Evolutionary conservation across 345 rosid species (phyloP).

Genomic region (Eucalyptus marginata): DNA sequence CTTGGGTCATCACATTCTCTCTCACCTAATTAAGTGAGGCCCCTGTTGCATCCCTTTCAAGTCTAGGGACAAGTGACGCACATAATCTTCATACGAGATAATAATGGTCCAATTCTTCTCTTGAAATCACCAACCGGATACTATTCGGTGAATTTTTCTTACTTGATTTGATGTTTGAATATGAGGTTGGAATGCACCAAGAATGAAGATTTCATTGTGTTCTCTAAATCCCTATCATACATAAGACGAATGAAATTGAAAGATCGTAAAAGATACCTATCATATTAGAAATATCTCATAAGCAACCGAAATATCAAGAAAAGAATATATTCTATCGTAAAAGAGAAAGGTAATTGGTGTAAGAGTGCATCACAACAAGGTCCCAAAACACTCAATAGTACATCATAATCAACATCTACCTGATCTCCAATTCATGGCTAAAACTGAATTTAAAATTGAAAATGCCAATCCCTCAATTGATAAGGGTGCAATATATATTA

Average conservation of each 20-base stretch:
- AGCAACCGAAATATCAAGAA: neutral
- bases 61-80: neutral
- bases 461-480: neutral
- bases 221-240: neutral
- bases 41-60: neutral
- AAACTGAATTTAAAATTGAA: neutral
- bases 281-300: neutral
- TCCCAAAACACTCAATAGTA: neutral
- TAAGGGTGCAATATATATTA: neutral
- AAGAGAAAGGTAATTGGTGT: neutral
- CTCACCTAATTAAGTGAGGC: neutral
- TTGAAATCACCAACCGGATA: neutral
- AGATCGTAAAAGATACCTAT: neutral
- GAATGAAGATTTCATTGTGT: neutral
- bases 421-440: neutral
- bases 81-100: neutral
- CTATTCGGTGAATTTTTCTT: neutral
- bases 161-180: neutral
- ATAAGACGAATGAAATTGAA: neutral
- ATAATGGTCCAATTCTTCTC: neutral
- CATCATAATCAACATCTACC: too few relatives aligned
- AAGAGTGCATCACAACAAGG: neutral
- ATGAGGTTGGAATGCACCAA: neutral
- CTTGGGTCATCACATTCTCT: accelerated
- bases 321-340: neutral